These are phyloP conservation scores for Wickerhamiella azymoides DNA, from an alignment of 805 yeast species.

Conservation along the genomic window DNA sequence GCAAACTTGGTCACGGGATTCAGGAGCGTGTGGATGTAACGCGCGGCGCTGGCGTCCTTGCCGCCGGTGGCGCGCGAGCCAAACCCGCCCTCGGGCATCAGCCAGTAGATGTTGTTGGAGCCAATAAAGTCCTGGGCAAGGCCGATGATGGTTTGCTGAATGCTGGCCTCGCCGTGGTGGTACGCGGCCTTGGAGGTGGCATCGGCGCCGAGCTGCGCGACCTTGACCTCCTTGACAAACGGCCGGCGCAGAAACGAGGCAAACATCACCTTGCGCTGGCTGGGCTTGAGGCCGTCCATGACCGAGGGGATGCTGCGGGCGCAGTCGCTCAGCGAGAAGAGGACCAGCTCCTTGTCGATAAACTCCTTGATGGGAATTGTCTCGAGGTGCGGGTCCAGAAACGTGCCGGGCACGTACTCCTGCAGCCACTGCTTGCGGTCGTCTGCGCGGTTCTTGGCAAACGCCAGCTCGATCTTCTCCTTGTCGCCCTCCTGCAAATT, in stretches of 20 bases:
- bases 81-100: constrained; percentile 87
- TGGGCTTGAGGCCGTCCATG: constrained; percentile 91
- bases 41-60: constrained; percentile 95
- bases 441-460: constrained; percentile 89
- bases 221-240: constrained; percentile 64
- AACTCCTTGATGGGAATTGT: constrained; percentile 86
- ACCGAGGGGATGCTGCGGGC: constrained; percentile 89
- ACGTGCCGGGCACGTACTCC: constrained; percentile 83
- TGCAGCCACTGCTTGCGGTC: constrained; percentile 96
- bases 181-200: constrained; percentile 81
- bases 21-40: constrained; percentile 85
- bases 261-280: constrained; percentile 84
- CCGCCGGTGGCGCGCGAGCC: constrained; percentile 97
- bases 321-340: constrained; percentile 94
- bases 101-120: constrained; percentile 68
- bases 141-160: constrained; percentile 81
- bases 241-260: constrained; percentile 71
- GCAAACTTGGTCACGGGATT: constrained; percentile 60
- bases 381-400: constrained; percentile 59
- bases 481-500: constrained; percentile 62
- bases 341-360: constrained; percentile 84
- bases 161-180: constrained; percentile 88
- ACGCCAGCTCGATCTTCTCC: constrained; percentile 74
- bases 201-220: constrained; percentile 80
- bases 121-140: constrained; percentile 94